Base-by-base conservation (phyloP, 306 rosid species). In the Rosa chinensis region DNA sequence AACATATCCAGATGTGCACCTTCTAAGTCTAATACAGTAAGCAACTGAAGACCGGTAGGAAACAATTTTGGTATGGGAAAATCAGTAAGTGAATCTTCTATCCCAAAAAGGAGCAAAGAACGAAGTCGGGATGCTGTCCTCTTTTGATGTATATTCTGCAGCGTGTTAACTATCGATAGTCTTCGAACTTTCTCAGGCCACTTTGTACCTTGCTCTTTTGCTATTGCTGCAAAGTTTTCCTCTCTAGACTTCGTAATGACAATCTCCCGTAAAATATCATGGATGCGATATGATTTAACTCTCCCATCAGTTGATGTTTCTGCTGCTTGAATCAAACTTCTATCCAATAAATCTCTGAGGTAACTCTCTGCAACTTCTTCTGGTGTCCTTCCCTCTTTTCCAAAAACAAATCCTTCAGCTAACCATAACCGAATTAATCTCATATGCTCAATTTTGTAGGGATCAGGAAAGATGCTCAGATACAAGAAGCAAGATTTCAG, bases 401-500 rank as follows among this genome's bases (percentile, higher is more conserved):
- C 85, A 23, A 37, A 69, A 23, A 90, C 89, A 83, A 90, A 87
- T 9, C 91, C 92, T 84, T 90, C 92, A 8, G 94, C 92, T 76
- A 88, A 80, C 94, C 92, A 87, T 72, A 90, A 18, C 16, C 89
- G 87, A 80, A 88, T 84, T 75, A 90, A 32, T 63, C 89, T 78
- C 88, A 78, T 80, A 10, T 32, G 84, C 72, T 87, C 85, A 8
- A 85, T 76, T 5, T 81, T 80, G 18, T 84, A 72, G 42, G 80
- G 78, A 64, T 75, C 87, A 0, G 90, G 94, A 55, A 88, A 90
- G 17, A 88, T 76, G 81, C 82, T 74, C 52, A 88, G 37, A 79
- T 90, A 90, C 85, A 90, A 49, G 81, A 90, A 52, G 69, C 92
- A 88, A 40, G 91, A 87, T 47, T 90, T 88, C 56, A 90, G 89